Evolutionary conservation across 1,284 basidiomycete species (phyloP).

Genomic region (Moniliella sp.): DNA sequence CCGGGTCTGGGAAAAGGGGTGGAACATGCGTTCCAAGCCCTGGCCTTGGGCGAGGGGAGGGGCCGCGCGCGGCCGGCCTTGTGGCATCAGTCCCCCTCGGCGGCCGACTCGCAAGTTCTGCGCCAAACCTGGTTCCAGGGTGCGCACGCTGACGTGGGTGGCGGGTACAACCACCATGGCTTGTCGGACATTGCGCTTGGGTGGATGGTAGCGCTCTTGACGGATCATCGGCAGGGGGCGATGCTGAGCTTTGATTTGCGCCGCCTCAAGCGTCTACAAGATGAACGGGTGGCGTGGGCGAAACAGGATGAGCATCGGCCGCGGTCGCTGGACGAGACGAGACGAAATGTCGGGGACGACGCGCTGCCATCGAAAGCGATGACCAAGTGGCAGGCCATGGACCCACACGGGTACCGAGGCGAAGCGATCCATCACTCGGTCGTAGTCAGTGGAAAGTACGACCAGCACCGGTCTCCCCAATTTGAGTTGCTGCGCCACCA

Average conservation of each 20-base stretch:
- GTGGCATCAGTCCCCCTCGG: not conserved
- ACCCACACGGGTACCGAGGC: not conserved
- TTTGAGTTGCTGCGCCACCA: not conserved
- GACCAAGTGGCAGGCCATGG: not conserved
- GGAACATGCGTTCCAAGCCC: not conserved
- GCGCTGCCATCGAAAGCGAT: not conserved
- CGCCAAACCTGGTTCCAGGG: not conserved
- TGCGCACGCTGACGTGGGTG: slow-evolving; percentile 1
- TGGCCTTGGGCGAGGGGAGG: not conserved
- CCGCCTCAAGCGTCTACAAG: not conserved
- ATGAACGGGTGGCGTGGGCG: slow-evolving; percentile 1
- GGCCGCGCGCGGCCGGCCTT: not conserved
- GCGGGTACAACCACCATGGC: slow-evolving; percentile 1
- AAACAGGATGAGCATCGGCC: slow-evolving; percentile 1
- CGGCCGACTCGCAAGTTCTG: not conserved
- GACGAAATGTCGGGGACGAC: not conserved
- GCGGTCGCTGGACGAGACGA: not conserved
- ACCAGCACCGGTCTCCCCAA: not conserved
- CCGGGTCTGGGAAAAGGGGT: not conserved
- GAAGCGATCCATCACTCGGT: slow-evolving; percentile 1
- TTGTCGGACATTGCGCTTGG: not conserved
- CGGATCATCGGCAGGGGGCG: not conserved
- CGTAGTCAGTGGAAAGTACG: slow-evolving; percentile 1
- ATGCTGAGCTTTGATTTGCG: slow-evolving; percentile 1
- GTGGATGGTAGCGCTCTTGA: not conserved